Evolutionary conservation across 2,329 filamentous ascomycete genomes (phyloP).

Genomic region (Ilyonectria mors-panacis): DNA sequence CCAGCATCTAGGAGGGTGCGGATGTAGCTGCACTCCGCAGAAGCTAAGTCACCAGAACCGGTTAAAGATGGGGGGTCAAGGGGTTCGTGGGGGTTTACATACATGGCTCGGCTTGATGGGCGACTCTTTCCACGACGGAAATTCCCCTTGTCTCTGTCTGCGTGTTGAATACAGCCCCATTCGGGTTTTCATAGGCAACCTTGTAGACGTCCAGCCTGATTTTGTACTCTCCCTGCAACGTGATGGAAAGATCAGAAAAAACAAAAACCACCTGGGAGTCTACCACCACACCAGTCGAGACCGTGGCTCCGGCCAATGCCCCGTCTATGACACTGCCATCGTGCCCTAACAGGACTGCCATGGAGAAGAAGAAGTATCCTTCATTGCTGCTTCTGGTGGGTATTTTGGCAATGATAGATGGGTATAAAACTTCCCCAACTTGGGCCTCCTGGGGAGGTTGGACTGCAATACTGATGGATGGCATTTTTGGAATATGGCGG

Average conservation of each 20-base stretch:
- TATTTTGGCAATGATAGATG: constrained; percentile 42
- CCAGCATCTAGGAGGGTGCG: neutral
- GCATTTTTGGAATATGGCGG: constrained; percentile 27
- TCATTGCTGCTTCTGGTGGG: constrained; percentile 17
- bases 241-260: constrained; percentile 47
- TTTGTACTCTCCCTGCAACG: constrained; percentile 40
- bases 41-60: neutral
- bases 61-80: fast-evolving
- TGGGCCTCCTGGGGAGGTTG: constrained; percentile 44
- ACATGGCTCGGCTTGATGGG: constrained; percentile 22
- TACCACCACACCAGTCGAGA: constrained; percentile 37
- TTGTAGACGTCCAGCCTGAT: constrained; percentile 51
- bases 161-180: constrained; percentile 30
- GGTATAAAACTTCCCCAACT: constrained; percentile 38
- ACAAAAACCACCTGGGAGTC: constrained; percentile 42
- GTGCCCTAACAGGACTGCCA: constrained; percentile 41
- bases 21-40: neutral
- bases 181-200: constrained; percentile 28
- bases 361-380: constrained; percentile 47
- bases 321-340: constrained; percentile 38
- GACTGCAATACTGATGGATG: constrained; percentile 38
- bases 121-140: constrained; percentile 22
- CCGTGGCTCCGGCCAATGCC: constrained; percentile 36
- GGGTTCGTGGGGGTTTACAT: constrained; percentile 7
- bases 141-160: constrained; percentile 40